phyloP scores from a whole-genome alignment of 495 filamentous ascomycete species.

The Aspergillus incahuasiensis region DNA sequence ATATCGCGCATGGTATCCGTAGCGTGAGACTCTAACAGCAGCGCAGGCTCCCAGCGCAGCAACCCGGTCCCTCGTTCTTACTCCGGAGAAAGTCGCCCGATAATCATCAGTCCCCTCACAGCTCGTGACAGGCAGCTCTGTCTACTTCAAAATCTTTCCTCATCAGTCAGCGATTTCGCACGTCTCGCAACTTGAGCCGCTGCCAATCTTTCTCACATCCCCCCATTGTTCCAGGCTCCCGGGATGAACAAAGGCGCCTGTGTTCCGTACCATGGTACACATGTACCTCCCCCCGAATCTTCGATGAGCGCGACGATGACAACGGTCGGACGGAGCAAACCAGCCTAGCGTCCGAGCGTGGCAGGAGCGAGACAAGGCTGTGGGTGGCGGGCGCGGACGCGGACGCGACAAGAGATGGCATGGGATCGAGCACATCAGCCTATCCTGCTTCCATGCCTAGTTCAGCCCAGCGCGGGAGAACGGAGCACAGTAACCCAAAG shows the following conservation, averaged over 20 bases:
- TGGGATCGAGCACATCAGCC: slow-evolving; percentile 12
- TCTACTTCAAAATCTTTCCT: slow-evolving; percentile 1
- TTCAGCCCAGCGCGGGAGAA: slow-evolving; percentile 11
- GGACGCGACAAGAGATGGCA: slow-evolving; percentile 4
- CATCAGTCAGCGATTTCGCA: background rate
- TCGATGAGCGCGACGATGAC: slow-evolving; percentile 6
- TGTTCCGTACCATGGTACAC: background rate
- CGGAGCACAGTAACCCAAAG: slow-evolving; percentile 13
- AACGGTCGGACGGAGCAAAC: slow-evolving; percentile 15
- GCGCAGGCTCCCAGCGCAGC: background rate
- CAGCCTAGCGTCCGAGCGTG: slow-evolving; percentile 16
- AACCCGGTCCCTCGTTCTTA: slow-evolving; percentile 5
- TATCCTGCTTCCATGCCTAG: slow-evolving; percentile 13
- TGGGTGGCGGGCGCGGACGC: slow-evolving; percentile 3
- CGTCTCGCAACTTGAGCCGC: slow-evolving; percentile 11
- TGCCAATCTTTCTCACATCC: slow-evolving; percentile 17
- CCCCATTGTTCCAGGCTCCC: slow-evolving; percentile 1
- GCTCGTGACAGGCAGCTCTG: background rate
- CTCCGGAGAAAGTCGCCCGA: slow-evolving; percentile 4
- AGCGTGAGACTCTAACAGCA: slow-evolving; percentile 13
- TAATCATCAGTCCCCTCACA: background rate
- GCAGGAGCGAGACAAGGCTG: background rate
- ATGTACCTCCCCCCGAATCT: background rate
- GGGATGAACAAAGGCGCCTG: background rate
- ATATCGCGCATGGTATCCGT: slow-evolving; percentile 15